Percentiles rank a stretch among this genome's conserved stretches.
Evolutionary conservation across 768 basidiomycete genomes (phyloP).

Genomic region (Lentinula raphanica): DNA sequence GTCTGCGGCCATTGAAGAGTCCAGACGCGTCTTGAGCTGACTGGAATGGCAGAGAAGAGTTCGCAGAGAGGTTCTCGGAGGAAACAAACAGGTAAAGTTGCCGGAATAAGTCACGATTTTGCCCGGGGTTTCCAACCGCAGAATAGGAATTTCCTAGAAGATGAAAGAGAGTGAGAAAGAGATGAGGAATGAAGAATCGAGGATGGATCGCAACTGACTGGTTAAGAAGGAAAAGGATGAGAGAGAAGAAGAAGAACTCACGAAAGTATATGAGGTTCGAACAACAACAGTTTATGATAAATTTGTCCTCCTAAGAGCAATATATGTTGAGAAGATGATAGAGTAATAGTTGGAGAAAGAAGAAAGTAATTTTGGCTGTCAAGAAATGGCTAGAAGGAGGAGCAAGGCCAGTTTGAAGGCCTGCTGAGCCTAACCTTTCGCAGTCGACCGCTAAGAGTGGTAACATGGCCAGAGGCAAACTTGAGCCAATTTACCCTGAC

Average conservation of each 20-base stretch:
- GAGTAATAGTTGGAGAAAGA: background rate
- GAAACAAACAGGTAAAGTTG: background rate
- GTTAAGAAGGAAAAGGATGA: background rate
- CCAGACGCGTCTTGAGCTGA: background rate
- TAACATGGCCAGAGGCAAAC: background rate
- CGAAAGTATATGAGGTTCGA: background rate
- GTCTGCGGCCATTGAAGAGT: constrained; percentile 40
- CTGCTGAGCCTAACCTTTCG: background rate
- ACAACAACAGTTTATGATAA: background rate
- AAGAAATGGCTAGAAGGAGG: background rate
- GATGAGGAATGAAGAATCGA: background rate
- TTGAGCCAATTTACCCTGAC: background rate
- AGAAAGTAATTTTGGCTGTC: no score
- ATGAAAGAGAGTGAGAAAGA: background rate
- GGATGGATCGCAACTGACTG: background rate
- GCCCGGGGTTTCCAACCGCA: background rate
- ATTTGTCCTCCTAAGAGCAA: background rate
- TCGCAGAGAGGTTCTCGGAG: background rate
- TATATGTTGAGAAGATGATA: background rate
- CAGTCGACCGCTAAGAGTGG: background rate
- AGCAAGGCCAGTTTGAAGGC: background rate
- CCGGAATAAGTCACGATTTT: background rate
- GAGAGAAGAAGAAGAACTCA: background rate
- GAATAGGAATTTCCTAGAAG: background rate
- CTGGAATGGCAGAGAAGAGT: background rate